phyloP scores from a whole-genome alignment of 2,329 filamentous ascomycete genomes.

The Didymella exigua region DNA sequence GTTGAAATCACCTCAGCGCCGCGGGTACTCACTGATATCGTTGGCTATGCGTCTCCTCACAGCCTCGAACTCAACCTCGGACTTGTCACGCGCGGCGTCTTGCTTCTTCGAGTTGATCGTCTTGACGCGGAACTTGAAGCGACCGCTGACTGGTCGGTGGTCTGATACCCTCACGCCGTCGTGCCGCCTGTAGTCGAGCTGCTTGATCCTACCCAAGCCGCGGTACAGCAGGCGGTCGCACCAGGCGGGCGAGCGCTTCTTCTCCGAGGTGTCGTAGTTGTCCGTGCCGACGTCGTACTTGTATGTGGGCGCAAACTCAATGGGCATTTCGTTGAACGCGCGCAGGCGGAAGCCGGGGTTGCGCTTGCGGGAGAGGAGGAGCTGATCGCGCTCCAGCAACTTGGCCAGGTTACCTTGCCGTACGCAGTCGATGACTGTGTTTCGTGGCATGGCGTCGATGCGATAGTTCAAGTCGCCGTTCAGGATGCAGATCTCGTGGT shows the following conservation, averaged over 20 bases:
- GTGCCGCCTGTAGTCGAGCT: conserved; percentile 85
- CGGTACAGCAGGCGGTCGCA: conserved; percentile 92
- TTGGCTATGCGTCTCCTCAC: conserved; percentile 70
- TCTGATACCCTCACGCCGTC: conserved; percentile 84
- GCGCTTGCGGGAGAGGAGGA: conserved; percentile 84
- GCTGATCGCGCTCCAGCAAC: conserved; percentile 89
- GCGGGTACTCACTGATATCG: conserved; percentile 71
- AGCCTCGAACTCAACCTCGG: conserved; percentile 74
- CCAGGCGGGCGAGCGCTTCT: conserved; percentile 93
- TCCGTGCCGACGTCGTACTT: conserved; percentile 98
- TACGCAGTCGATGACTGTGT: conserved; percentile 86
- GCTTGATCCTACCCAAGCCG: conserved; percentile 79
- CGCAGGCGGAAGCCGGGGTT: conserved; percentile 89
- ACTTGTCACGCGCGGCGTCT: conserved; percentile 71
- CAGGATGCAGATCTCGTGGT: conserved; percentile 95
- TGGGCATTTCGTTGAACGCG: conserved; percentile 87
- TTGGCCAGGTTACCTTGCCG: conserved; percentile 80
- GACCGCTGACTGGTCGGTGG: conserved; percentile 87
- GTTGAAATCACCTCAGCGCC: neutral
- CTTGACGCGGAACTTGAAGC: conserved; percentile 84
- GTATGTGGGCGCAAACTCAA: conserved; percentile 93
- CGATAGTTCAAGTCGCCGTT: conserved; percentile 98
- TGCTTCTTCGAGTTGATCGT: conserved; percentile 73
- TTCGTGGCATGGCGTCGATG: conserved; percentile 94
- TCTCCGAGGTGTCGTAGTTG: conserved; percentile 91